Conservation (phyloP, 2,329 filamentous ascomycete species). For the Gaeumannomyces tritici region DNA sequence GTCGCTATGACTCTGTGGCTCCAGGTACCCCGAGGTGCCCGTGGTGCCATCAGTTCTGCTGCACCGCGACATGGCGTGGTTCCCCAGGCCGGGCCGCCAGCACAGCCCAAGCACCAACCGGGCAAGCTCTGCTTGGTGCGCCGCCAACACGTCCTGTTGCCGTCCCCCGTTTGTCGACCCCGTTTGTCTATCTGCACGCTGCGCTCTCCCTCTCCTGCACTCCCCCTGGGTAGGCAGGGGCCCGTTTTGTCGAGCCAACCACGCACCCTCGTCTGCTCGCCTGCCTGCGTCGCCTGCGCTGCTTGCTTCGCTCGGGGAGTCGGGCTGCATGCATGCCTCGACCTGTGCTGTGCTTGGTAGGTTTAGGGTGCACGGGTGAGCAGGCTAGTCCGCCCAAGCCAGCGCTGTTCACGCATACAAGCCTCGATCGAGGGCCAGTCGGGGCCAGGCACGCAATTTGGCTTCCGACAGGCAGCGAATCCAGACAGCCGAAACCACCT, state of each 20-base stretch:
- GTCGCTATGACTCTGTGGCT: neutral
- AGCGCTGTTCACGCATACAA: neutral
- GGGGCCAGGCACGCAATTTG: neutral
- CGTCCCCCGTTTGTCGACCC: too few species aligned
- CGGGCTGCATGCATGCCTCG: neutral
- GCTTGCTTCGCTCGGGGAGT: neutral
- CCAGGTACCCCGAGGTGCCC: neutral
- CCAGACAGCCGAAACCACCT: neutral
- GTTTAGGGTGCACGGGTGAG: neutral
- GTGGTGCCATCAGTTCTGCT: neutral
- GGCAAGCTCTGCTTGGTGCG: neutral
- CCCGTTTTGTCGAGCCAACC: neutral
- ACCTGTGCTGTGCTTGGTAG: neutral
- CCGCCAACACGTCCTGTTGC: neutral
- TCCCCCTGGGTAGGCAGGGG: neutral
- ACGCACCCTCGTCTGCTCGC: neutral
- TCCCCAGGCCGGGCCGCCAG: neutral
- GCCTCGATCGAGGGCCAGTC: neutral
- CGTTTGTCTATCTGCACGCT: neutral
- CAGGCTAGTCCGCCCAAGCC: neutral
- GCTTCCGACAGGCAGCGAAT: neutral
- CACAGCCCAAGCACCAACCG: neutral
- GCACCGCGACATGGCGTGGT: too few species aligned
- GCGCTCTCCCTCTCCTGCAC: neutral
- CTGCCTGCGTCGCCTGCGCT: neutral